Base-by-base conservation (phyloP, 2,329 filamentous ascomycete species). In the Pseudogymnoascus sp. region DNA sequence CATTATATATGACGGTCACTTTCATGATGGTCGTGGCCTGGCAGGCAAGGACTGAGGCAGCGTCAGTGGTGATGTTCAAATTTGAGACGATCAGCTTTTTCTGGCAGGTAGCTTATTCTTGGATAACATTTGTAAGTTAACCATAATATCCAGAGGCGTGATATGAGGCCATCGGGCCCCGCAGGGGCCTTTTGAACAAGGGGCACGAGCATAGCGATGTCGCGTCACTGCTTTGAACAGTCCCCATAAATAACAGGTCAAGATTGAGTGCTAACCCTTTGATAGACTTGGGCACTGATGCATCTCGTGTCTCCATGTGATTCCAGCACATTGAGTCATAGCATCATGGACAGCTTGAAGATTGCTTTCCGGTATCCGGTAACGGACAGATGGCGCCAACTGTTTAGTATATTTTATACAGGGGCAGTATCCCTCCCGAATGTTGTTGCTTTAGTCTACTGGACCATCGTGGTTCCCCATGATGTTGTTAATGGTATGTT, bases 331-430 rank as follows among this genome's bases (percentile, higher is more conserved):
- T 1, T 19, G 9, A 19, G 7, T 21, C 28, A 33, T 62, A 13
- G 35, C 33, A 13, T 62, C 21, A 28, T 40, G 61, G 35, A 44
- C 35, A 9, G 6, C 69, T 11, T 68, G 71, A 61, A 68, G 63
- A 40, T 57, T 69, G 33, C 64, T 5, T 73, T 40, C 69, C 69
- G 38, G 67, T 71, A 65, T 68, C 70, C 60, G 65, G 67, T 60
- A 71, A 60, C 68, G 65, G n/a, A 67, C 65, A 19, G 9, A 9
- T 61, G 59, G 59, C 38, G 21, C 19, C 38, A n/a, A 17, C 67
- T 64, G 35, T 74, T 74, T 67, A 73, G 72, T 62, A 66, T 74
- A 62, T 74, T 73, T 64, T 71, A 75, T 65, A 69, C 67, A 19
- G 68, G 67, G 57, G 66, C 68, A n/a, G 62, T 69, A 44, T 65